Conservation (phyloP, 2,329 filamentous ascomycete species). For the Alternaria ventricosa region DNA sequence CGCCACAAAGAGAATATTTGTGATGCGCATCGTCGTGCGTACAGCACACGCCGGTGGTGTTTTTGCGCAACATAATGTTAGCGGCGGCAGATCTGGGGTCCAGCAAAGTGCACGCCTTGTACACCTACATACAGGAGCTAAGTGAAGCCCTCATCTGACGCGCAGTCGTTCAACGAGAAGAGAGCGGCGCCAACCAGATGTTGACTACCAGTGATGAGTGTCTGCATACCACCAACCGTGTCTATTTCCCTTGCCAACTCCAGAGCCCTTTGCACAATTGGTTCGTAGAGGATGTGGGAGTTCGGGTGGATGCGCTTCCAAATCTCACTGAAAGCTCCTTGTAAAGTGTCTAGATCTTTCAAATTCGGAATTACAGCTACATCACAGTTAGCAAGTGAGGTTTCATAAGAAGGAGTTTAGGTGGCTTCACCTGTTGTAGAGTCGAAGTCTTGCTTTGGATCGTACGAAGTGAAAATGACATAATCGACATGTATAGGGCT, state of each 20-base stretch:
- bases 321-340: too few species aligned
- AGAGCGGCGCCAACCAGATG: neutral
- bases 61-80: neutral
- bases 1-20: neutral
- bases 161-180: neutral
- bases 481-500: neutral
- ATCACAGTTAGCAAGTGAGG: too few species aligned
- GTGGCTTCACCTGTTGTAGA: neutral
- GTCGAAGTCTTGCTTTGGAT: slow-evolving; percentile 1
- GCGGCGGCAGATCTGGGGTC: neutral
- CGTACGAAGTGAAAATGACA: slow-evolving; percentile 1
- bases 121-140: neutral
- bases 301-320: too few species aligned
- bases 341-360: too few species aligned
- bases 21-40: neutral
- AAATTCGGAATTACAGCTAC: too few species aligned
- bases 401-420: neutral
- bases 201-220: neutral
- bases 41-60: neutral
- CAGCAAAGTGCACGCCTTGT: neutral
- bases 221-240: neutral
- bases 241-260: too few species aligned
- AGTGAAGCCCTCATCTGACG: neutral
- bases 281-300: too few species aligned
- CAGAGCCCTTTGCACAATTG: too few species aligned